Base-by-base conservation (phyloP, 768 basidiomycete genomes). In the Russula earlei region DNA sequence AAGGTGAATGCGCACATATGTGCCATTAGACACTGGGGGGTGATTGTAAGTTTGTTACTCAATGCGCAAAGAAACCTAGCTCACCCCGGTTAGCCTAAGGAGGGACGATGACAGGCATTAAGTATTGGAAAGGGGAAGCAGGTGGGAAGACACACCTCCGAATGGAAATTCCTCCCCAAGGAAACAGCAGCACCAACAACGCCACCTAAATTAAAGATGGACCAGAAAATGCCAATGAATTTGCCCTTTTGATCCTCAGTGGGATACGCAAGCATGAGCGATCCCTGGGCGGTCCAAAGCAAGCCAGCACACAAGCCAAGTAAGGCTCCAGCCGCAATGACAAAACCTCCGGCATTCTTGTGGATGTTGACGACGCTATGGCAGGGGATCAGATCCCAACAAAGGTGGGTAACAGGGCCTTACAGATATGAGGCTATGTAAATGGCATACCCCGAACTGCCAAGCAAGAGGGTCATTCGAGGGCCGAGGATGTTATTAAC, bases 241-340 rank as follows among this genome's bases (percentile, higher is more conserved):
- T 69, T 72, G 15, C 88, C 88, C 67, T 91, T 91, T 66, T 91
- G 80, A 44, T 68, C 65, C 66, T 91, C 88, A 0, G 85, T 88
- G 0, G 88, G 85, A 67, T 91, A 91, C 5, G 86, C 80, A 68
- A 92, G 70, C 82, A 91, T 90, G 56, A 91, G 71, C 17, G 81
- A 83, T n/a, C 87, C 90, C 64, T 91, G 88, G 0, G 87, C 85
- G 0, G 87, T 84, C 89, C 89, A 91, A 8, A 91, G 71, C 42
- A 91, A 65, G 15, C 75, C 78, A 14, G 79, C 88, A 63, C 84
- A 87, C 47, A 88, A 59, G 17, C 89, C 89, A 17, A 90, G 80
- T 53, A 87, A 64, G 37, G 84, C 83, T 19, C 88, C 89, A 3
- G 86, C 75, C 17, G 73, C 78, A 60, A 91, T 80, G 42, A 86